These are phyloP conservation scores for Lachancea mirantina DNA, from an alignment of 805 yeast genomes.

Conservation along the genomic window DNA sequence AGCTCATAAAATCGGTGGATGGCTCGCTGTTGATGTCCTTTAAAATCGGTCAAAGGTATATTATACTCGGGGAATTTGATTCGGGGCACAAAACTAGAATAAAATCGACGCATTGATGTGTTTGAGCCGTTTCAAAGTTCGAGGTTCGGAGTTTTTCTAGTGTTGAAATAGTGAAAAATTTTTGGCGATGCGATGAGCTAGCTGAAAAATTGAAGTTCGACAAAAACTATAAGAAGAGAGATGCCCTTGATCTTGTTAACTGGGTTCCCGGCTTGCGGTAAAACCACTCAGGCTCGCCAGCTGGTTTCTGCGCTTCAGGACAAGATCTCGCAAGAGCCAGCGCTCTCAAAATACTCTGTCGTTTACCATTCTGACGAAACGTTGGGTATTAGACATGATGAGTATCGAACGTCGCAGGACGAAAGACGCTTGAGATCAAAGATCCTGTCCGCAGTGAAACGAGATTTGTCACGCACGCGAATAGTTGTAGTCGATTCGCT, in stretches of 20 bases:
- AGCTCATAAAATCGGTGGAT: constrained; percentile 56
- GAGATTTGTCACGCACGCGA: constrained; percentile 60
- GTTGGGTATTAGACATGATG: constrained; percentile 60
- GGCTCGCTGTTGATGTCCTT: constrained; percentile 86
- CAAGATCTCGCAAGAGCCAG: constrained; percentile 39
- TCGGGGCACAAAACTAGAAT: constrained; percentile 53
- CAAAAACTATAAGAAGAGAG: not conserved
- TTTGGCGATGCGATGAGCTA: constrained; percentile 6
- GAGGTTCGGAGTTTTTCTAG: not conserved
- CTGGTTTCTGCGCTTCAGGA: constrained; percentile 43
- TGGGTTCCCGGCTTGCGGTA: constrained; percentile 84
- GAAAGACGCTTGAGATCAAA: constrained; percentile 80
- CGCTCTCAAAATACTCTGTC: constrained; percentile 44
- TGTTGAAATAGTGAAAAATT: not conserved
- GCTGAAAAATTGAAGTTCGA: not conserved
- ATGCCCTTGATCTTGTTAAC: constrained; percentile 86
- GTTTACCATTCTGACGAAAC: constrained; percentile 71
- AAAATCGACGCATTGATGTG: not conserved
- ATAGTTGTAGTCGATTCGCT: constrained; percentile 82
- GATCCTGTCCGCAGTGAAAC: constrained; percentile 82
- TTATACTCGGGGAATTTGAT: constrained; percentile 64
- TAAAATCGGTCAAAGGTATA: constrained; percentile 67
- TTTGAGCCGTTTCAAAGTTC: constrained; percentile 1
- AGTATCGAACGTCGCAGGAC: constrained; percentile 61
- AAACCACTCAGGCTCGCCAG: constrained; percentile 62